Evolutionary conservation across 2,329 filamentous ascomycete genomes (phyloP).

Genomic region (Ophiostoma populinum): DNA sequence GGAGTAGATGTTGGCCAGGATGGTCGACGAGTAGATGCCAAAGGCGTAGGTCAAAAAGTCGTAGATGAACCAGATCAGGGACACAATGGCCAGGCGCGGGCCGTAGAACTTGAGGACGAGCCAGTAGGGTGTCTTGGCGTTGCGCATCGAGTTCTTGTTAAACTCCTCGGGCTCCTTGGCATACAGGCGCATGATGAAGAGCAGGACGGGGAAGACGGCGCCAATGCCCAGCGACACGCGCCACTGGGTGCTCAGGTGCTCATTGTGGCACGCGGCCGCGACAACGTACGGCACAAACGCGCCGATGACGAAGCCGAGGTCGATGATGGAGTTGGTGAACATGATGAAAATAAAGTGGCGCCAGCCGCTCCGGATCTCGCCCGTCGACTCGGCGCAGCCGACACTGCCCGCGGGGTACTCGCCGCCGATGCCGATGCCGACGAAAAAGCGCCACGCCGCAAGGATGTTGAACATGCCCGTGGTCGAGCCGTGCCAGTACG

Average conservation of each 20-base stretch:
- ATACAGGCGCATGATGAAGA: conserved; percentile 55
- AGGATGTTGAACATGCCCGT: conserved; percentile 59
- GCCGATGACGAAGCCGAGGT: conserved; percentile 61
- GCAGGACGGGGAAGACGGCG: conserved; percentile 54
- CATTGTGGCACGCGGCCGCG: conserved; percentile 36
- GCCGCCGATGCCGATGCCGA: conserved; percentile 62
- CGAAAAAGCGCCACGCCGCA: conserved; percentile 71
- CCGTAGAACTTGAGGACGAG: conserved; percentile 52
- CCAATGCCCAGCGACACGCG: conserved; percentile 64
- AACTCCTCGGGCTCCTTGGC: conserved; percentile 68
- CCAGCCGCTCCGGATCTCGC: conserved; percentile 62
- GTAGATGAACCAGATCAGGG: conserved; percentile 72
- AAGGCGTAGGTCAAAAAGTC: conserved; percentile 76
- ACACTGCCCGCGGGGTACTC: conserved; percentile 76
- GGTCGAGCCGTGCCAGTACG: conserved; percentile 54
- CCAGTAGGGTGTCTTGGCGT: conserved; percentile 35
- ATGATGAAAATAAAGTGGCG: conserved; percentile 86
- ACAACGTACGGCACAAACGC: conserved; percentile 55
- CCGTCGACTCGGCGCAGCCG: conserved; percentile 66
- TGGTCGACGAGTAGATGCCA: conserved; percentile 65
- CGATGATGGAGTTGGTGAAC: conserved; percentile 15
- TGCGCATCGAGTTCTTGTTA: conserved; percentile 50
- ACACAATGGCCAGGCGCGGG: conserved; percentile 50
- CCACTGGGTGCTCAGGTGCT: conserved; percentile 62
- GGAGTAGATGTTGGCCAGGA: conserved; percentile 46